Percentiles rank a stretch among this genome's conserved stretches.
Conservation (phyloP, 768 basidiomycete species). For the Lactarius trivialis region DNA sequence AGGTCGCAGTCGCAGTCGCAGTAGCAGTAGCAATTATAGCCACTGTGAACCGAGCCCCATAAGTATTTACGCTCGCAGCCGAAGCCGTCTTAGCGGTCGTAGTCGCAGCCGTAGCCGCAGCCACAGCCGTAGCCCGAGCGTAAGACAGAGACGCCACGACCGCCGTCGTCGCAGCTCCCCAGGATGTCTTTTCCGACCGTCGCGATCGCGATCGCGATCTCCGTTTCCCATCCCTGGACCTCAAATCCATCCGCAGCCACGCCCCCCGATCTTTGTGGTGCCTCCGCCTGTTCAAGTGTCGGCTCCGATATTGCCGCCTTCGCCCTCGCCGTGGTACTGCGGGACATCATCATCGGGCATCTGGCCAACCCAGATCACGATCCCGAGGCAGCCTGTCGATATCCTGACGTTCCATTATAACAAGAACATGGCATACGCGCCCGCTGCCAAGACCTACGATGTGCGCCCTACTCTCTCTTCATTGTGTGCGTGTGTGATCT, state of each 20-base stretch:
- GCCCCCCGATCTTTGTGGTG: neutral
- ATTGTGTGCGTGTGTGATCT: neutral
- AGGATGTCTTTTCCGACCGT: neutral
- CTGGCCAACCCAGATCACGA: neutral
- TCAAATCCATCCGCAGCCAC: neutral
- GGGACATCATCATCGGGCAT: neutral
- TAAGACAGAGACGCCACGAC: neutral
- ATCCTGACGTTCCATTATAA: slow-evolving; percentile 16
- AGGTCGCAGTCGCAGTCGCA: neutral
- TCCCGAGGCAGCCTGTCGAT: slow-evolving; percentile 5
- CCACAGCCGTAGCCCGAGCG: neutral
- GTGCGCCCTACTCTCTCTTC: neutral
- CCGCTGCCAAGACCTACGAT: slow-evolving; percentile 15
- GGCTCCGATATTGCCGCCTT: neutral
- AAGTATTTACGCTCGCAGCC: too few species aligned
- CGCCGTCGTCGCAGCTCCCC: neutral
- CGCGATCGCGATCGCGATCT: neutral
- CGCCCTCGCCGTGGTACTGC: neutral
- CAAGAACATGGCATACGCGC: slow-evolving; percentile 20
- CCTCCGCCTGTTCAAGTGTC: neutral
- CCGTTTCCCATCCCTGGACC: neutral
- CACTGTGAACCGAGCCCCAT: too few species aligned
- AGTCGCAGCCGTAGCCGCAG: neutral
- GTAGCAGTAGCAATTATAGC: too few species aligned
- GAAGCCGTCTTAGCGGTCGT: neutral